A percentile compares a stretch with the other conserved stretches of the same genome.
phyloP scores from a whole-genome alignment of 2,329 filamentous ascomycete species.

The Mollisiaceae sp. region DNA sequence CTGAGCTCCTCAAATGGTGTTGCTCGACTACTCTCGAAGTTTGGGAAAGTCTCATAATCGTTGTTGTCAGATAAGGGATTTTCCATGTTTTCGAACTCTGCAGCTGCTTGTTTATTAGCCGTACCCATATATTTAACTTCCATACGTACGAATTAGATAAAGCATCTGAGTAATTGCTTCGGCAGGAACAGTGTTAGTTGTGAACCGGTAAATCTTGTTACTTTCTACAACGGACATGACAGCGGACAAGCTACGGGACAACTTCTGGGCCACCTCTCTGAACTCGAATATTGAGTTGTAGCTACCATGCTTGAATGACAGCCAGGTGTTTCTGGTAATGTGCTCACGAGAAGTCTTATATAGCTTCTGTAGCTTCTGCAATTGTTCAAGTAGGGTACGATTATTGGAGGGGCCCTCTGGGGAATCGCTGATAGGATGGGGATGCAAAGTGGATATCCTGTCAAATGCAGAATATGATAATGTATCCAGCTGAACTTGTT shows the following conservation, averaged over 20 bases:
- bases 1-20: slow-evolving; percentile 36
- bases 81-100: slow-evolving; percentile 23
- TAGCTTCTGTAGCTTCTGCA: slow-evolving; percentile 39
- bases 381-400: slow-evolving; percentile 33
- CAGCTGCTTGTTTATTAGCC: slow-evolving; percentile 12
- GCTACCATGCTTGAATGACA: slow-evolving; percentile 41
- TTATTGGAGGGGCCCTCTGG: slow-evolving; percentile 27
- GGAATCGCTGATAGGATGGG: slow-evolving; percentile 38
- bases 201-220: slow-evolving; percentile 38
- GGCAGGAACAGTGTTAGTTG: slow-evolving; percentile 27
- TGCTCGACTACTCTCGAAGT: slow-evolving; percentile 37
- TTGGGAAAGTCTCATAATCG: slow-evolving; percentile 42
- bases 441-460: slow-evolving; percentile 47
- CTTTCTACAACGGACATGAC: slow-evolving; percentile 39
- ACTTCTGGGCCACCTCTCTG: slow-evolving; percentile 37
- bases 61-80: slow-evolving; percentile 35
- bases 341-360: slow-evolving; percentile 35
- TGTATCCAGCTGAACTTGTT: slow-evolving; percentile 49
- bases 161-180: slow-evolving; percentile 29
- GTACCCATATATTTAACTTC: background rate
- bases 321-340: slow-evolving; percentile 40
- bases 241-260: slow-evolving; percentile 35
- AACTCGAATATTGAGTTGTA: slow-evolving; percentile 44
- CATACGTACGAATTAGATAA: slow-evolving; percentile 40
- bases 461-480: slow-evolving; percentile 46